phyloP scores from a whole-genome alignment of 768 basidiomycete species.

The Mycena crocata region DNA sequence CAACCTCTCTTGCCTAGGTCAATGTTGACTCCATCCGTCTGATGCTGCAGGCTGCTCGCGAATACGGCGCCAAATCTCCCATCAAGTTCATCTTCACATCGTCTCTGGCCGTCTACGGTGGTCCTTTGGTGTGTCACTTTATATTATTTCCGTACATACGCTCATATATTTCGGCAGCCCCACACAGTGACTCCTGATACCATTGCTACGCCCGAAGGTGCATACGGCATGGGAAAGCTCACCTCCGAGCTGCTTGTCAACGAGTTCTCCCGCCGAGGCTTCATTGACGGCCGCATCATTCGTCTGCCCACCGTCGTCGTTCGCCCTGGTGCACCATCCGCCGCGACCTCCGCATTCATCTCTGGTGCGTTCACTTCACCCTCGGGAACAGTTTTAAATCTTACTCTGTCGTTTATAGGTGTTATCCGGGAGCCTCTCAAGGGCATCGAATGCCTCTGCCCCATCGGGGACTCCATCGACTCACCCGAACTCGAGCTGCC shows the following conservation, averaged over 20 bases:
- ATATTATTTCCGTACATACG: not conserved
- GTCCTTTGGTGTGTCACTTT: constrained; percentile 52
- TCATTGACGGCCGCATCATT: constrained; percentile 68
- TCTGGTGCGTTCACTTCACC: constrained; percentile 51
- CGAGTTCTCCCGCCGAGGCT: constrained; percentile 69
- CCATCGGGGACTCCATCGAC: constrained; percentile 59
- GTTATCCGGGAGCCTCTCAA: constrained; percentile 71
- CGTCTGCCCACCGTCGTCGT: constrained; percentile 72
- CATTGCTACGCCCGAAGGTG: constrained; percentile 64
- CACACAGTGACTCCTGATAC: constrained; percentile 59
- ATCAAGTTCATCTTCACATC: constrained; percentile 71
- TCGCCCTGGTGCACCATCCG: constrained; percentile 64
- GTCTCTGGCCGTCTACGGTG: constrained; percentile 70
- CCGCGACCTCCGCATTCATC: constrained; percentile 67
- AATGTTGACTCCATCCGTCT: constrained; percentile 68
- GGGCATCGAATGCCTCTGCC: constrained; percentile 60
- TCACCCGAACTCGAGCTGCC: constrained; percentile 58
- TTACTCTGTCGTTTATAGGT: constrained; percentile 38
- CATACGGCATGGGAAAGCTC: constrained; percentile 70
- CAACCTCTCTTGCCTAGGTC: constrained; percentile 46
- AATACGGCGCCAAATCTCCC: constrained; percentile 36
- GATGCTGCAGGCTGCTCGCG: constrained; percentile 52
- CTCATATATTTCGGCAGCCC: constrained; percentile 42
- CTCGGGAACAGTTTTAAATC: not conserved
- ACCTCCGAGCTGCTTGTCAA: constrained; percentile 67